Evolutionary conservation across 345 rosid genomes (phyloP), one percentile per base, ranked within the genome.

Genomic region (Hibiscus syriacus): DNA sequence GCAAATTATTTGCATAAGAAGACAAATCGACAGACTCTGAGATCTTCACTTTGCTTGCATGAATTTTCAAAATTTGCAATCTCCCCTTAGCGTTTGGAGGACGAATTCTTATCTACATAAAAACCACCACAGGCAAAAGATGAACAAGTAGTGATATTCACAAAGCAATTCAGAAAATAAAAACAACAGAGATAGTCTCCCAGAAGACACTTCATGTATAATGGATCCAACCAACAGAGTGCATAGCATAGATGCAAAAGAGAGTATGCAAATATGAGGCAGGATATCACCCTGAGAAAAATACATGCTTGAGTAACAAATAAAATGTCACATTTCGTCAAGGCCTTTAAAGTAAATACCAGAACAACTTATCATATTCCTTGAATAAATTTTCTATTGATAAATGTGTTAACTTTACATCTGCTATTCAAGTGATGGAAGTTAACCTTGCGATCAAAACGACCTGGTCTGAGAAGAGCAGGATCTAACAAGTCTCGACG

Each of bases 51-150:
- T 85, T 92, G 82, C 90, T 81, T 30, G 90, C 85, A 52, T 92
- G 98, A 76, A 92, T 92, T 81, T 90, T 92, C 79, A 90, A 50
- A 73, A 92, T 90, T 66, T 88, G 92, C 39, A 73, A 64, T 73
- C 98, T 79, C 49, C 97, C 98, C 82, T 83, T 85, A 27, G 98
- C 95, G 83, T 88, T 92, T 72, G 98, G 97, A 72, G 98, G 90
- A 34, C 95, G 95, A 39, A 92, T 84, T 80, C 74, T 85, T 71
- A 92, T 92, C 98, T 92, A 69, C 68, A 75, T 7, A 36, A 66
- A 57, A 54, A 55, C 59, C 68, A 66, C 29, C 23, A 60, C 30
- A 48, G 8, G 39, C 25, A 43, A 30, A 64, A 23, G 46, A 58
- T 19, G 39, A 26, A 59, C n/a, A 68, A 22, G 34, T 46, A 27